phyloP scores from a whole-genome alignment of 352 stramenopile genomes.

The Pythium oligandrum region DNA sequence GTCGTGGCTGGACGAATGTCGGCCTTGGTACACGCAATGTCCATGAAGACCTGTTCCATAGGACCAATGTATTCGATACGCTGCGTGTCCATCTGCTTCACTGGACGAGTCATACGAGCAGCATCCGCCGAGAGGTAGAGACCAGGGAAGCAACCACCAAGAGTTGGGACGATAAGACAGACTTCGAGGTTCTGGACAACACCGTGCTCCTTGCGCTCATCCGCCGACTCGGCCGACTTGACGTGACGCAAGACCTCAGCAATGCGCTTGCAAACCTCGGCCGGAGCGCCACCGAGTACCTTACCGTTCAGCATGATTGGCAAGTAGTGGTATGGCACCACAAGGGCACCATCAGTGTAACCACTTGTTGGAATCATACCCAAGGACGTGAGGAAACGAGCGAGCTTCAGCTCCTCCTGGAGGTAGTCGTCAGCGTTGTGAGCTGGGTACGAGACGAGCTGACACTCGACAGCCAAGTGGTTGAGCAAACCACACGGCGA shows the following conservation, averaged over 20 bases:
- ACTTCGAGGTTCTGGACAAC: constrained; percentile 81
- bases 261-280: constrained; percentile 86
- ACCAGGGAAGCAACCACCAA: constrained; percentile 94
- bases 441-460: constrained; percentile 78
- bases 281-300: constrained; percentile 89
- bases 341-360: constrained; percentile 75
- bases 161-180: constrained; percentile 67
- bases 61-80: constrained; percentile 96
- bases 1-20: constrained; percentile 96
- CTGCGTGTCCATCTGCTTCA: constrained; percentile 89
- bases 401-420: constrained; percentile 69
- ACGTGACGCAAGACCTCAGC: constrained; percentile 55
- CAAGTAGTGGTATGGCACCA: constrained; percentile 90
- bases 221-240: constrained; percentile 48
- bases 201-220: constrained; percentile 53
- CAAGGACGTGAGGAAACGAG: constrained; percentile 67
- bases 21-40: constrained; percentile 95
- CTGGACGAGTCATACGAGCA: constrained; percentile 91
- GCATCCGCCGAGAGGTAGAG: constrained; percentile 97
- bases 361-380: constrained; percentile 81
- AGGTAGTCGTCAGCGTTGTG: constrained; percentile 70
- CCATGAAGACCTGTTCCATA: constrained; percentile 98
- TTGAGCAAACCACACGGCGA: constrained; percentile 98
- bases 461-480: constrained; percentile 94
- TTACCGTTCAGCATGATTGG: constrained; percentile 96